Base-by-base conservation (phyloP, 345 rosid species). In the Gossypioides kirkii region DNA sequence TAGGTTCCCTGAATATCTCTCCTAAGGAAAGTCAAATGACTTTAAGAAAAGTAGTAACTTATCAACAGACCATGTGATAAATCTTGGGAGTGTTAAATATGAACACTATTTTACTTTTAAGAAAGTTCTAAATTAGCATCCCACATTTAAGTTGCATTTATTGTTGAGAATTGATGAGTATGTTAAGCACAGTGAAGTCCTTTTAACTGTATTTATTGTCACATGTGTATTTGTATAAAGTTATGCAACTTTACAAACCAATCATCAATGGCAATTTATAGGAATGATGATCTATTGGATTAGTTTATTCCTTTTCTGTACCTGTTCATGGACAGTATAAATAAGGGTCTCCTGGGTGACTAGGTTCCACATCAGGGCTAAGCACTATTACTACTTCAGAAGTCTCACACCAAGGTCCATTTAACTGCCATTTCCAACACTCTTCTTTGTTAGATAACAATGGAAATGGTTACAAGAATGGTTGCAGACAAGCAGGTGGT, bases 401-500 rank as follows among this genome's bases (percentile, higher is more conserved):
- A 12, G 1, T 54, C 65, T 53, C 71, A 36, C 62, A 70, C 62
- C 1, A 74, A 75, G 16, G 3, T 52, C 26, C 6, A 42, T 47
- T 12, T 26, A n/a, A 42, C 53, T 38, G 52, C 10, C 68, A 72
- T 62, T 55, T 49, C 41, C 41, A 25, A 5, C 2, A 17, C 18
- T 38, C 58, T 76, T 53, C 14, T 49, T 9, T 10, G 26, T 12
- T 28, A 10, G 58, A 72, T 4, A 74, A 60, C 72, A n/a, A 84
- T 89, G 82, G 88, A 84, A 32, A 54, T 53, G 36, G 73, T 88
- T 66, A 80, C 82, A 67, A 72, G 82, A 46, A 47, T 91, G 86
- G 88, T 90, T 16, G 81, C 49, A 18, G 94, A 86, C 62, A 86
- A 78, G 80, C 88, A 97, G 4, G 90, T 87, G 82, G 97, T 94